Evolutionary conservation across 441 rosid species (phyloP), one percentile per base, ranked within the genome.

Genomic region (Euphorbia corollata): DNA sequence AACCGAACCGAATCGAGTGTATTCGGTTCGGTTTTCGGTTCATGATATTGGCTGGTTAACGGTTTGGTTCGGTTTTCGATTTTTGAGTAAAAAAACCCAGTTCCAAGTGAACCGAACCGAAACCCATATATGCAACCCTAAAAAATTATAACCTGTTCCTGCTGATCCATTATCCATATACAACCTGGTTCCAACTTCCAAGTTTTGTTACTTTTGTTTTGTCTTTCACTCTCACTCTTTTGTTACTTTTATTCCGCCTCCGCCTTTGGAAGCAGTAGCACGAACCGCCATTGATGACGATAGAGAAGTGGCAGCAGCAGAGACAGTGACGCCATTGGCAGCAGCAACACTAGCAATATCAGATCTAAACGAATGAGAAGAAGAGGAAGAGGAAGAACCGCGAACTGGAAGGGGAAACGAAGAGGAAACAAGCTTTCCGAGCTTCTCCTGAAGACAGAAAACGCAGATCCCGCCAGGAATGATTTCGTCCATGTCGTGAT

Each of bases 401-500:
- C 80, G 87, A 68, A 79, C 69, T 0, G 92, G 90, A 12, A 79
- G 67, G 24, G 94, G 91, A 77, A 83, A 81, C 55, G 95, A 86
- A 19, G 97, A 90, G 64, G 97, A 87, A 38, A 93, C 96, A 20
- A 93, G 87, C 83, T 93, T 89, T 50, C 99, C 99, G 8, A 93
- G 91, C 85, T 91, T 93, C 55, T 93, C 99, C 64, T 93, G 99
- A 51, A 93, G 97, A 68, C 97, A 93, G 74, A 89, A 86, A 41
- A 96, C 96, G 74, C 99, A 93, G 84, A 93, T 91, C 75, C 98
- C 98, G 56, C 97, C 96, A 39, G 91, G 87, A 81, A 65, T 55
- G 8, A 53, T 68, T 19, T 51, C 80, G 20, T 72, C 85, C 82
- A 36, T 36, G 74, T 74, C 65, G 50, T 59, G 16, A 43, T 41